Percentiles rank a stretch among this genome's conserved stretches.
Conservation (phyloP, 345 rosid genomes). For the Schrenkiella parvula region DNA sequence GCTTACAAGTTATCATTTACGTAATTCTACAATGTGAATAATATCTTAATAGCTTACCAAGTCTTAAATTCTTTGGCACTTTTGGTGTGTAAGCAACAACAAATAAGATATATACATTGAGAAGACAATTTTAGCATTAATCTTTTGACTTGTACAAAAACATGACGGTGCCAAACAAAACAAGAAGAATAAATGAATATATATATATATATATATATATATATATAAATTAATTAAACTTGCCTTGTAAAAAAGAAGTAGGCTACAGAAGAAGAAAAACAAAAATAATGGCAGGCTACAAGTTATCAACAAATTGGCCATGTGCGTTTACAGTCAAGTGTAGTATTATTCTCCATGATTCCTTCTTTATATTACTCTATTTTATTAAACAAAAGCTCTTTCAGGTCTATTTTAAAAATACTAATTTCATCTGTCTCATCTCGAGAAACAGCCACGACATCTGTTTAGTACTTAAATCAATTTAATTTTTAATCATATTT, state of each 20-base stretch:
- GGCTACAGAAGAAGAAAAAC: background rate
- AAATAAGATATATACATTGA: background rate
- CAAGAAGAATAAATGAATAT: too few relatives aligned
- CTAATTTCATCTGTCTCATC: conserved; percentile 30
- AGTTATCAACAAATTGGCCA: conserved; percentile 25
- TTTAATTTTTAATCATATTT: background rate
- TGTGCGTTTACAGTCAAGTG: conserved; percentile 23
- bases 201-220: too few relatives aligned
- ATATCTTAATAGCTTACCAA: too few relatives aligned
- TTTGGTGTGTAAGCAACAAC: background rate
- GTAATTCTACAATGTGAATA: too few relatives aligned
- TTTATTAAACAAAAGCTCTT: background rate
- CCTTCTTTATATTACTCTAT: background rate
- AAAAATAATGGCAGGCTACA: conserved; percentile 6
- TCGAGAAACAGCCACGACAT: conserved; percentile 35
- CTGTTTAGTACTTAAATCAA: background rate
- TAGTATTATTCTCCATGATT: conserved; percentile 29
- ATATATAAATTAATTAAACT: background rate
- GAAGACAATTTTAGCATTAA: background rate
- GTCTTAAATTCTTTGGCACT: too few relatives aligned
- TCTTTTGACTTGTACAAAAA: background rate
- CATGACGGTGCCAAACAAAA: conserved; percentile 28
- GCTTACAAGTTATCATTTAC: background rate
- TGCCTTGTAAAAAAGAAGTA: background rate
- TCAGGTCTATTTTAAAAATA: background rate